Base-by-base conservation (phyloP, 805 yeast species). In the Cyberlindnera petersonii region DNA sequence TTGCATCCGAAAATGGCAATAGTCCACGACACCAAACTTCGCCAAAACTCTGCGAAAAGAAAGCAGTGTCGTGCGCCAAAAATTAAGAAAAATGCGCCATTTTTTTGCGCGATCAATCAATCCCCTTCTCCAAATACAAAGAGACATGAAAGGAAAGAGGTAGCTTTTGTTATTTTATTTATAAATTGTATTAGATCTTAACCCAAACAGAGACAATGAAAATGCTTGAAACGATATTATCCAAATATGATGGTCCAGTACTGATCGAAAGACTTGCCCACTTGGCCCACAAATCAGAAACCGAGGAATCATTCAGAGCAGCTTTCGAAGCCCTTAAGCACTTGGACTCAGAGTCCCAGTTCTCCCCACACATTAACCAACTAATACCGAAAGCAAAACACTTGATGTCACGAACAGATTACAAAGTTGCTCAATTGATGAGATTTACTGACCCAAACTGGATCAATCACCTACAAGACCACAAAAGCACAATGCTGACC, bases 181-280 rank as follows among this genome's bases (percentile, higher is more conserved):
- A n/a, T n/a, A n/a, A n/a, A n/a, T n/a, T n/a, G n/a, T n/a, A n/a
- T n/a, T n/a, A n/a, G n/a, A n/a, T n/a, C n/a, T n/a, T n/a, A n/a
- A n/a, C n/a, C n/a, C n/a, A n/a, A n/a, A n/a, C n/a, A n/a, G n/a
- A 11, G 11, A 22, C 24, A 22, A 22, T 22, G 8, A 7, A 9
- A 32, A 29, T 35, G 33, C 15, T 35, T 4, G 37, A 31, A 7
- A 36, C 22, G 26, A 16, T 39, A 9, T 30, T 44, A 10, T 39
- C 32, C 21, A 11, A 39, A 4, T 45, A 41, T 15, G 42, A 45
- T 17, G 49, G 49, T 2, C 58, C 58, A 3, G 32, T 46, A 10
- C 37, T 52, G 6, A 37, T 53, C 5, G 56, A 52, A 32, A 42
- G 50, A 15, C 42, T 52, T 5, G 47, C 40, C 9, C 40, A 44